A percentile compares a stretch with the other conserved stretches of the same genome.
Conservation (phyloP, 1,284 basidiomycete species). For the Bondarzewia mesenterica region DNA sequence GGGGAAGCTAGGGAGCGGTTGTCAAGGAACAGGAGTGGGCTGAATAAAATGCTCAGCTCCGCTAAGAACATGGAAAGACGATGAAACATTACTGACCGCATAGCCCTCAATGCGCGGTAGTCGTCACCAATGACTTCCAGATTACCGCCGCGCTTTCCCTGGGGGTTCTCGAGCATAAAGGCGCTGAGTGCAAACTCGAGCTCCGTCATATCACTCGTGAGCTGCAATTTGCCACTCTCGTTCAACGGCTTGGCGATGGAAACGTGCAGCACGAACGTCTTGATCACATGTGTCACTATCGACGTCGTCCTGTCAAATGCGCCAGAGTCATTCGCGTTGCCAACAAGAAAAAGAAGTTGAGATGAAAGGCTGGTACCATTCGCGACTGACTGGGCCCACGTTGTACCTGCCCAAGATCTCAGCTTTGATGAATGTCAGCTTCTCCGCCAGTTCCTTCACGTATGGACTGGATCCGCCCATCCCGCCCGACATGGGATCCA, state of each 20-base stretch:
- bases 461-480: slow-evolving; percentile 73
- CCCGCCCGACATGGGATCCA: slow-evolving; percentile 56
- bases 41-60: slow-evolving; percentile 20
- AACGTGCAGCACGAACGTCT: slow-evolving; percentile 82
- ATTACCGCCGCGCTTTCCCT: slow-evolving; percentile 51
- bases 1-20: slow-evolving; percentile 58
- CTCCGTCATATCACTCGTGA: slow-evolving; percentile 93
- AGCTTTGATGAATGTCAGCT: slow-evolving; percentile 69
- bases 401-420: slow-evolving; percentile 68
- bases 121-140: slow-evolving; percentile 73
- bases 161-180: slow-evolving; percentile 57
- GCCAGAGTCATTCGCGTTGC: slow-evolving; percentile 3
- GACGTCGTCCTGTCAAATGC: slow-evolving; percentile 44
- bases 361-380: slow-evolving; percentile 50
- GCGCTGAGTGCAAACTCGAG: slow-evolving; percentile 85
- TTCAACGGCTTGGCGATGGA: slow-evolving; percentile 83
- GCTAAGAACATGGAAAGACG: background rate
- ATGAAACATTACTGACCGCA: slow-evolving; percentile 47
- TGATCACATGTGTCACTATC: slow-evolving; percentile 71
- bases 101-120: slow-evolving; percentile 71
- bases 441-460: slow-evolving; percentile 86
- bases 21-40: slow-evolving; percentile 83
- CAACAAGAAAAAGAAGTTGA: background rate
- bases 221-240: slow-evolving; percentile 84
- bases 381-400: slow-evolving; percentile 59